Conservation (phyloP, 768 basidiomycete species). For the Pleurotus giganteus region DNA sequence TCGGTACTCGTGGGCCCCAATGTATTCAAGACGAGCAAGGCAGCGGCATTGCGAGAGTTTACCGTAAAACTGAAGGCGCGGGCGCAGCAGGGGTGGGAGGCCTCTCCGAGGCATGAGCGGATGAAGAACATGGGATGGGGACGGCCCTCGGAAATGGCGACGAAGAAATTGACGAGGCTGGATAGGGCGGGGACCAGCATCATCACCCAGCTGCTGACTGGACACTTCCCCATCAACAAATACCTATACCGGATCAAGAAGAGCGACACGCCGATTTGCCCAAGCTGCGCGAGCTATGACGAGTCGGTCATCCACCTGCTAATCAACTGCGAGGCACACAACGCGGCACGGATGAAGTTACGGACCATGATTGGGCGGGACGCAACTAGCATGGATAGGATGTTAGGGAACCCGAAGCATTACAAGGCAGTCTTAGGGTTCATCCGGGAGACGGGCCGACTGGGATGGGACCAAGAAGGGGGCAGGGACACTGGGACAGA, state of each 20-base stretch:
- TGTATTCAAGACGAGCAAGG: not conserved
- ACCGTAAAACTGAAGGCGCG: not conserved
- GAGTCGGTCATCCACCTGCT: constrained; percentile 12
- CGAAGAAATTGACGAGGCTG: not conserved
- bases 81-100: not conserved
- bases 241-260: constrained; percentile 10
- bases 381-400: not conserved
- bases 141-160: not conserved
- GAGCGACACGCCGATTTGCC: constrained; percentile 4
- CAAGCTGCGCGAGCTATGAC: not conserved
- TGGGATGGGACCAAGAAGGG: not conserved
- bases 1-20: not conserved
- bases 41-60: not conserved
- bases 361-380: not conserved
- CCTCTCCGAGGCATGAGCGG: not conserved
- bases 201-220: constrained; percentile 9
- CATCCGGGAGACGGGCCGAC: not conserved
- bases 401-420: not conserved
- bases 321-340: not conserved
- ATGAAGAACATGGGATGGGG: not conserved
- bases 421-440: not conserved
- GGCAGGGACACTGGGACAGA: not conserved
- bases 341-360: not conserved
- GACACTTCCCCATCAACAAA: constrained; percentile 7
- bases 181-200: not conserved